A percentile compares a stretch with the other conserved stretches of the same genome.
Conservation (phyloP, 306 rosid species). For the Hippophae rhamnoides region DNA sequence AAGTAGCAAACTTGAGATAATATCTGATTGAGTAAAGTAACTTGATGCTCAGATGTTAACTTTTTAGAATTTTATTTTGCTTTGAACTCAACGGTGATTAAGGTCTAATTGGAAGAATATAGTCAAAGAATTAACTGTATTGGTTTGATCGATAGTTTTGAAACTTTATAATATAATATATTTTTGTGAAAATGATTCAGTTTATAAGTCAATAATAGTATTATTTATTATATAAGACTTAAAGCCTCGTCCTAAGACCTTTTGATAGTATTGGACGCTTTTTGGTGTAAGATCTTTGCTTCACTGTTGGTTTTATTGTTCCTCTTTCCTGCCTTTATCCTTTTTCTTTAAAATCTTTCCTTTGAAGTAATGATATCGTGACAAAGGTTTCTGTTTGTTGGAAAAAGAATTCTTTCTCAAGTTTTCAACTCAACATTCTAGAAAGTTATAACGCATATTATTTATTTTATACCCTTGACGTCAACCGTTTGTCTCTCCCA, state of each 20-base stretch:
- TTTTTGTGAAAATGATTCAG: too few relatives aligned
- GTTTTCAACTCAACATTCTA: background rate
- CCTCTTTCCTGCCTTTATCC: slow-evolving; percentile 1
- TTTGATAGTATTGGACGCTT: slow-evolving; percentile 13
- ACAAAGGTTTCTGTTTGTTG: slow-evolving; percentile 8
- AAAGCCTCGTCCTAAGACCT: background rate
- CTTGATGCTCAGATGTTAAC: too few relatives aligned
- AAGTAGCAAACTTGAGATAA: too few relatives aligned
- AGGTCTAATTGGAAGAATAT: too few relatives aligned
- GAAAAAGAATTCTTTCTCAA: background rate
- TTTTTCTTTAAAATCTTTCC: slow-evolving; percentile 5
- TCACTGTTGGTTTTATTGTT: slow-evolving; percentile 17
- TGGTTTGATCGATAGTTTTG: too few relatives aligned
- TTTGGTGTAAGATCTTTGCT: slow-evolving; percentile 17
- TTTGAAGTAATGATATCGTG: slow-evolving; percentile 6
- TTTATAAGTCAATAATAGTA: too few relatives aligned
- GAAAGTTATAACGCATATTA: background rate
- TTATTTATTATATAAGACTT: too few relatives aligned
- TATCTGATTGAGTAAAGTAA: too few relatives aligned
- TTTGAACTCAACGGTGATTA: too few relatives aligned
- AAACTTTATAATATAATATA: too few relatives aligned
- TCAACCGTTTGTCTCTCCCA: background rate
- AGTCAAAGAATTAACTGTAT: too few relatives aligned
- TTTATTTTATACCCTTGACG: background rate
- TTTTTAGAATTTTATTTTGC: too few relatives aligned